A percentile compares a stretch with the other conserved stretches of the same genome.
phyloP scores from a whole-genome alignment of 2,329 filamentous ascomycete genomes.

The Gyromitra esculenta region DNA sequence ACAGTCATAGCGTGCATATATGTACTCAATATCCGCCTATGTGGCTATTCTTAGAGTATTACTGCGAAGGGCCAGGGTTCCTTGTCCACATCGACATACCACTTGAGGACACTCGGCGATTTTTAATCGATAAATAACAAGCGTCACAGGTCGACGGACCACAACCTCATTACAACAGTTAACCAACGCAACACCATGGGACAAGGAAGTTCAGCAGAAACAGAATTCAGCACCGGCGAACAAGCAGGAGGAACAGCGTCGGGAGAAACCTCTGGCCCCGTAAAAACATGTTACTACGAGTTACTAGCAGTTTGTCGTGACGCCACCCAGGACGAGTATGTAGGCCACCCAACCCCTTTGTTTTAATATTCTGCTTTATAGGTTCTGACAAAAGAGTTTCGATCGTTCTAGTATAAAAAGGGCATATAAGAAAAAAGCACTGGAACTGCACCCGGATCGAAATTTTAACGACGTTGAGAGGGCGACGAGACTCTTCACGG shows the following conservation, averaged over 20 bases:
- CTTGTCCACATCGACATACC: background rate
- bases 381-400: background rate
- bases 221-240: background rate
- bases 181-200: slow-evolving; percentile 43
- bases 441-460: slow-evolving; percentile 93
- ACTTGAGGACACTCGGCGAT: background rate
- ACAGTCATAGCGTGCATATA: too few relatives aligned
- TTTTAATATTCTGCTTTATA: background rate
- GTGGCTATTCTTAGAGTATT: background rate
- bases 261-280: background rate
- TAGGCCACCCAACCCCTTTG: slow-evolving; percentile 39
- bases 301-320: slow-evolving; percentile 77
- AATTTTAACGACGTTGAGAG: slow-evolving; percentile 87
- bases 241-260: slow-evolving; percentile 14
- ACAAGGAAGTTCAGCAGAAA: slow-evolving; percentile 42
- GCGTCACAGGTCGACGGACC: background rate
- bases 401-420: slow-evolving; percentile 77
- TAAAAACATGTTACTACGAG: slow-evolving; percentile 85
- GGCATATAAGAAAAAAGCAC: slow-evolving; percentile 87
- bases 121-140: slow-evolving; percentile 13
- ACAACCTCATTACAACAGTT: slow-evolving; percentile 3
- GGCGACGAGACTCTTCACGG: slow-evolving; percentile 85
- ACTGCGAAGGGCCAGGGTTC: slow-evolving; percentile 4
- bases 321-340: slow-evolving; percentile 83
- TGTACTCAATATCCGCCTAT: background rate